Conservation (phyloP, 768 basidiomycete genomes). For the Glaciozyma antarctica region DNA sequence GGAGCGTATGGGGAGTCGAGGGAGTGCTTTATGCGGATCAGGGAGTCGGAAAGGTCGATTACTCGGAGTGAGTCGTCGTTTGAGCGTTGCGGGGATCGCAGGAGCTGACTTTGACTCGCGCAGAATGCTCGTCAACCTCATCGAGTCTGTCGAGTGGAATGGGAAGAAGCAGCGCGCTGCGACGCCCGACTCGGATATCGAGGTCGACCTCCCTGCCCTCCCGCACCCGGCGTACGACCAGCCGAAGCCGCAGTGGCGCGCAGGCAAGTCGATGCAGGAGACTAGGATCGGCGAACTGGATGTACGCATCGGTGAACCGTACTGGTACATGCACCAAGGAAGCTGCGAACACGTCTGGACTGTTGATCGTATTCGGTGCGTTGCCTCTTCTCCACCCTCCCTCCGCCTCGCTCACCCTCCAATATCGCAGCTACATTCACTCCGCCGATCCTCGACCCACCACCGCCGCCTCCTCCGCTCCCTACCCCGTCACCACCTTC, state of each 20-base stretch:
- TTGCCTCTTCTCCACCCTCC: not conserved
- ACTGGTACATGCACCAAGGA: slow-evolving; percentile 8
- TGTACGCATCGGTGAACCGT: not conserved
- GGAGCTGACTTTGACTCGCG: not conserved
- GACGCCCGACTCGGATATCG: not conserved
- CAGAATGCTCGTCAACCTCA: not conserved
- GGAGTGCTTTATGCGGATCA: not conserved
- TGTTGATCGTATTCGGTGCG: not conserved
- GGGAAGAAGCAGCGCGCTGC: not conserved
- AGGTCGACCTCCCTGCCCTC: not conserved
- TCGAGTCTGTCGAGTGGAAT: not conserved
- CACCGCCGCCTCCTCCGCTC: not conserved
- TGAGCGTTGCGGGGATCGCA: not conserved
- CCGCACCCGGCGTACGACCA: not conserved
- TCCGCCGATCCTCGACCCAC: not conserved
- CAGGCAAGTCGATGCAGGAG: not conserved
- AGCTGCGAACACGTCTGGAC: slow-evolving; percentile 5
- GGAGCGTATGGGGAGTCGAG: not conserved
- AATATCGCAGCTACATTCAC: not conserved
- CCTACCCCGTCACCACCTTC: slow-evolving; percentile 5
- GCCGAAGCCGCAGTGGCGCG: not conserved
- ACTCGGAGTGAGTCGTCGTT: not conserved
- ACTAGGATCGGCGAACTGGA: not conserved
- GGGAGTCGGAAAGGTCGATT: not conserved
- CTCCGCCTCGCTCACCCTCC: not conserved